Conservation (phyloP, 1,284 basidiomycete genomes). For the Melampsora americana region DNA sequence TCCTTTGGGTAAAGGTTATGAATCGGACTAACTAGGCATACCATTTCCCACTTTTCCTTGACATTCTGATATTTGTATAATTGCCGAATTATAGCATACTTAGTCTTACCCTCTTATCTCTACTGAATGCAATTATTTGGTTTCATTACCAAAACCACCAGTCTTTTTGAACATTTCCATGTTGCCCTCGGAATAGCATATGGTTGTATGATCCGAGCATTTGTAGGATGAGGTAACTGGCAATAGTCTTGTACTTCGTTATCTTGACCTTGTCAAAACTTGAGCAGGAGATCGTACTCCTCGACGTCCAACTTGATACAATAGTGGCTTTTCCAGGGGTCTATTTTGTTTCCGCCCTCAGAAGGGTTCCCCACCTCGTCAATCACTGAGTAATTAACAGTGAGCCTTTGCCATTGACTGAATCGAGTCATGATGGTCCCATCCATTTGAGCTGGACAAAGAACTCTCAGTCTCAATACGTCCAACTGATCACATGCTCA, state of each 20-base stretch:
- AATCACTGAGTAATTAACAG: neutral
- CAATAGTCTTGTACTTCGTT: neutral
- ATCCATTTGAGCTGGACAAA: constrained; percentile 22
- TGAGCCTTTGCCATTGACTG: neutral
- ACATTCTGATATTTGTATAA: too few relatives aligned
- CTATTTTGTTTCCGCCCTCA: neutral
- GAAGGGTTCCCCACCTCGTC: neutral
- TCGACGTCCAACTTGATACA: neutral
- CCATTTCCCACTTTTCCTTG: neutral
- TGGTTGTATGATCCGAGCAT: neutral
- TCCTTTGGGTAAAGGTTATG: neutral
- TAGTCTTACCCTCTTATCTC: too few relatives aligned
- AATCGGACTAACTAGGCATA: neutral
- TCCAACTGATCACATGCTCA: neutral
- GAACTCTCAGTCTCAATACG: neutral
- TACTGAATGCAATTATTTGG: neutral
- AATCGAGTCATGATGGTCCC: neutral
- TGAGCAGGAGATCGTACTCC: neutral
- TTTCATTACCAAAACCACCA: neutral
- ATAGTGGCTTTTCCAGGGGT: neutral
- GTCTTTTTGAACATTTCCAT: constrained; percentile 1
- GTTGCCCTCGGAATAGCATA: neutral
- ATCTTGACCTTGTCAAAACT: neutral
- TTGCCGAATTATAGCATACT: too few relatives aligned
- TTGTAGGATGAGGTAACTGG: neutral